A percentile compares a stretch with the other conserved stretches of the same genome.
These are phyloP conservation scores for Ophiostoma sp. DNA, from an alignment of 2,329 filamentous ascomycete species.

Conservation along the genomic window DNA sequence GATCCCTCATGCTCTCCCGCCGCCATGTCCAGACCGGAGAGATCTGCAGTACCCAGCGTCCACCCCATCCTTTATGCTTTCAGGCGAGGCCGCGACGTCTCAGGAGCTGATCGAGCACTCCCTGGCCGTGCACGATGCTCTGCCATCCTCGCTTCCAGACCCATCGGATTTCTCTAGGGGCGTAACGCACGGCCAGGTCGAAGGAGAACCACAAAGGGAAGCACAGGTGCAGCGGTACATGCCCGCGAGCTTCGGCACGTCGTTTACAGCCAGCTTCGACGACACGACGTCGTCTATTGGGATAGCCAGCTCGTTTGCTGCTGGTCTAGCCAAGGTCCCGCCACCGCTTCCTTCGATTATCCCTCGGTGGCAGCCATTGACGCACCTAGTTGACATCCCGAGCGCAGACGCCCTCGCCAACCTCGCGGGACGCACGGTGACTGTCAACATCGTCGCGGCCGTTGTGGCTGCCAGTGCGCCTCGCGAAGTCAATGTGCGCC, in stretches of 20 bases:
- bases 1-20: slow-evolving; percentile 34
- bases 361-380: slow-evolving; percentile 42
- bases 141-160: slow-evolving; percentile 56
- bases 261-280: not conserved
- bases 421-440: slow-evolving; percentile 73
- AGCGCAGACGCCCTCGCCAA: slow-evolving; percentile 57
- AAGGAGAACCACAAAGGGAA: not conserved
- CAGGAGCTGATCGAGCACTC: slow-evolving; percentile 75
- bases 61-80: slow-evolving; percentile 22
- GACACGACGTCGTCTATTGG: not conserved
- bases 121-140: slow-evolving; percentile 61
- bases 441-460: slow-evolving; percentile 74
- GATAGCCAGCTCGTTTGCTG: not conserved
- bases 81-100: slow-evolving; percentile 34
- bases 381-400: slow-evolving; percentile 65
- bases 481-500: slow-evolving; percentile 24
- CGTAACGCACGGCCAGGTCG: not conserved
- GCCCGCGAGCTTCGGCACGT: not conserved
- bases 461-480: slow-evolving; percentile 63
- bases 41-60: slow-evolving; percentile 2
- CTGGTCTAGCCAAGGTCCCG: slow-evolving; percentile 14
- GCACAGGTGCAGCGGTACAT: not conserved
- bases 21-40: slow-evolving; percentile 27
- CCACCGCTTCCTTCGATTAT: slow-evolving; percentile 27
- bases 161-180: not conserved